These are phyloP conservation scores for Solanum pinnatisectum DNA, from an alignment of 257 asterid genomes.

Conservation along the genomic window DNA sequence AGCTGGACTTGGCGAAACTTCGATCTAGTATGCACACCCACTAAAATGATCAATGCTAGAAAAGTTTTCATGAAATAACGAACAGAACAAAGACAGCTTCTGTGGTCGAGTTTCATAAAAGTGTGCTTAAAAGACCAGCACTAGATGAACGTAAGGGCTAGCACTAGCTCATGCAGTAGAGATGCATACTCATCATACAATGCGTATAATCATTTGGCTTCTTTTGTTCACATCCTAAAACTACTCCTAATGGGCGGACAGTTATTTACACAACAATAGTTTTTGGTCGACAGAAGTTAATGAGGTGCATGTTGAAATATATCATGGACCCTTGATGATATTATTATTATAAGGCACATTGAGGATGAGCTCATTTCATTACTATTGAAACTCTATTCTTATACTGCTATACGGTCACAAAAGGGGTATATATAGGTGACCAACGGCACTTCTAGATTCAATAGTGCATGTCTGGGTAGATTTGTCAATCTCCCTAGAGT, in stretches of 20 bases:
- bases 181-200: neutral
- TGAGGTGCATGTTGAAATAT: neutral
- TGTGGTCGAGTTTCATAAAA: neutral
- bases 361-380: neutral
- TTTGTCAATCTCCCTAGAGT: neutral
- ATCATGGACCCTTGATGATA: neutral
- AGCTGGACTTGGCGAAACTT: neutral
- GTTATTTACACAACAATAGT: neutral
- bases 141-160: neutral
- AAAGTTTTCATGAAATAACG: neutral
- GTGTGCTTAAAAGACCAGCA: neutral
- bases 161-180: neutral
- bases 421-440: neutral
- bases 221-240: neutral
- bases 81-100: neutral
- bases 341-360: neutral
- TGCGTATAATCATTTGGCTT: neutral
- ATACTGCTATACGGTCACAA: neutral
- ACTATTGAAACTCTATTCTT: neutral
- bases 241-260: neutral
- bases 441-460: neutral
- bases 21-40: neutral
- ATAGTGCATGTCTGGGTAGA: neutral
- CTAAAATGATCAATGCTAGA: neutral
- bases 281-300: neutral